Evolutionary conservation across 495 filamentous ascomycete genomes (phyloP).

Genomic region (Podospora fimiseda): DNA sequence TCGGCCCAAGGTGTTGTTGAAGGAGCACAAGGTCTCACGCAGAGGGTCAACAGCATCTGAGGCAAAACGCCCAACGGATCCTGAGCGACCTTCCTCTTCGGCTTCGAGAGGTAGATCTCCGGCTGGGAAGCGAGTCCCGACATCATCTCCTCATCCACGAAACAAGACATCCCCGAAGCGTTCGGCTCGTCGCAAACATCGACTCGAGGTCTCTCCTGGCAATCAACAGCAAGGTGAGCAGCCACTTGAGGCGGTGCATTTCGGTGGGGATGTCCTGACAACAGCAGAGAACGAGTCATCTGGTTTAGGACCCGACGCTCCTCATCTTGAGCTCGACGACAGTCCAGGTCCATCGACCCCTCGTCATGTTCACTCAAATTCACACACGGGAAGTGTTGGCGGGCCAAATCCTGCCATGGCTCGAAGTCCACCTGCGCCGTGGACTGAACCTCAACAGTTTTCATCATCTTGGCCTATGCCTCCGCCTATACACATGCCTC

Average conservation of each 20-base stretch:
- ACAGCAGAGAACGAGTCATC: slow-evolving; percentile 4
- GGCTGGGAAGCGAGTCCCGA: slow-evolving; percentile 11
- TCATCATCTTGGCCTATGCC: slow-evolving; percentile 22
- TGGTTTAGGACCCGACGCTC: not conserved
- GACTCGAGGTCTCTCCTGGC: not conserved
- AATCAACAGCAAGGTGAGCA: not conserved
- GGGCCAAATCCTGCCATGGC: not conserved
- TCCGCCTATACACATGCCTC: not conserved
- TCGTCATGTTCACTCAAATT: not conserved
- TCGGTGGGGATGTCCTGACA: not conserved
- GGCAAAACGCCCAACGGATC: slow-evolving; percentile 8
- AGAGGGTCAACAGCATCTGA: slow-evolving; percentile 17
- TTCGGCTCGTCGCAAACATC: not conserved
- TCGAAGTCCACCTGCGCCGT: slow-evolving; percentile 14
- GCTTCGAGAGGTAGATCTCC: slow-evolving; percentile 17
- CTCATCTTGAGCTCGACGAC: slow-evolving; percentile 7
- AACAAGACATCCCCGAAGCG: slow-evolving; percentile 7
- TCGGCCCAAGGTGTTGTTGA: slow-evolving; percentile 20
- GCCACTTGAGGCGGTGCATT: not conserved
- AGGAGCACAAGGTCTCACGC: slow-evolving; percentile 22
- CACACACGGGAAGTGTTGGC: not conserved
- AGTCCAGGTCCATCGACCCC: not conserved
- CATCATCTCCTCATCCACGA: not conserved
- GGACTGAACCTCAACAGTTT: slow-evolving; percentile 8
- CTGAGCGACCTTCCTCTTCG: slow-evolving; percentile 7